phyloP scores from a whole-genome alignment of 1,284 basidiomycete genomes.

The Leccinum griseonigrum region DNA sequence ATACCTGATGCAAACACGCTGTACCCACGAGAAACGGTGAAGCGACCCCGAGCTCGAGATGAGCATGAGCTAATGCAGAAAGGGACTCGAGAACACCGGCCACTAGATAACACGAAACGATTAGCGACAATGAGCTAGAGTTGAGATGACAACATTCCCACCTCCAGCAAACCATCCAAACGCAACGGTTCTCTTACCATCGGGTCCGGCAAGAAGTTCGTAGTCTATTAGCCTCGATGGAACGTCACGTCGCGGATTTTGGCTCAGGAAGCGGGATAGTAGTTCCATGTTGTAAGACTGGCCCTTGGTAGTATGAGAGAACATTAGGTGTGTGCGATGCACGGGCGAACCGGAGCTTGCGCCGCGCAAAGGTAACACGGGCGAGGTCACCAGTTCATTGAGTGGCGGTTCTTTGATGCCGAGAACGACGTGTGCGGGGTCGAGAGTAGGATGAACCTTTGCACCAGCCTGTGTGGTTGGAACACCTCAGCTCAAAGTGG shows the following conservation, averaged over 20 bases:
- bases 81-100: constrained; percentile 84
- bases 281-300: constrained; percentile 84
- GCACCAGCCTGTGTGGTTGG: constrained; percentile 71
- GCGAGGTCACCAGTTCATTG: constrained; percentile 51
- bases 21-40: constrained; percentile 75
- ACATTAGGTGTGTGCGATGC: constrained; percentile 70
- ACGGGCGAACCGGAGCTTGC: constrained; percentile 20
- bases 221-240: constrained; percentile 75
- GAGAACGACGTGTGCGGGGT: constrained; percentile 69
- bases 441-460: constrained; percentile 53
- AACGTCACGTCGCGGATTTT: constrained; percentile 17
- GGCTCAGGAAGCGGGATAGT: constrained; percentile 60
- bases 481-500: constrained; percentile 7
- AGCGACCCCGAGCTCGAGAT: constrained; percentile 75
- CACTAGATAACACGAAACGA: constrained; percentile 41
- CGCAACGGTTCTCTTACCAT: constrained; percentile 77
- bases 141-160: constrained; percentile 31
- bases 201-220: constrained; percentile 67
- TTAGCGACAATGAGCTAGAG: constrained; percentile 3
- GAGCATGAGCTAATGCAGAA: constrained; percentile 72
- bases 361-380: constrained; percentile 31
- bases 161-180: constrained; percentile 91
- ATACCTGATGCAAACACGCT: neutral
- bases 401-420: constrained; percentile 89
- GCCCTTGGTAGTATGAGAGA: constrained; percentile 88